Base-by-base conservation (phyloP, 106 monocot species). In the Chionographis japonica region DNA sequence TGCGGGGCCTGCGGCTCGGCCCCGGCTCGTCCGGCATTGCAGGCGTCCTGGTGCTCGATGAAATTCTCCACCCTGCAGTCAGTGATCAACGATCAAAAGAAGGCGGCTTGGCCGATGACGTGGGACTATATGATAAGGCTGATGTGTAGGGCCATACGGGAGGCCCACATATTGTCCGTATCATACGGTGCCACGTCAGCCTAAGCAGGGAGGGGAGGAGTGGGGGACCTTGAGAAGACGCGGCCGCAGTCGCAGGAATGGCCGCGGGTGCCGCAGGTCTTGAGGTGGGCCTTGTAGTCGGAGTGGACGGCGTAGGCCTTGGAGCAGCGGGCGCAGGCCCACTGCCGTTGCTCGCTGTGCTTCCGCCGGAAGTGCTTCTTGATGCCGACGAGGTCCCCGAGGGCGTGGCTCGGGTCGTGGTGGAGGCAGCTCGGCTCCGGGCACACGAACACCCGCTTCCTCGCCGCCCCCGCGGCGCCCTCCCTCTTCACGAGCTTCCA, bases 201-300 rank as follows among this genome's bases (percentile, higher is more conserved):
- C 36, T 12, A 37, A 8, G 59, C 7, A 37, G 10, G 59, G 10
- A 19, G 36, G 11, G 36, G 37, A 61, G 39, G 8, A 12, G 3
- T 39, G 12, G 14, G 14, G 37, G 38, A 91, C 94, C 94, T 64
- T 58, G 95, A 95, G 75, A 95, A 95, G 77, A 95, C 95, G 40
- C 91, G 82, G 70, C 95, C 95, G 40, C 95, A 95, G 55, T 95
- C 95, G 61, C 95, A 95, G 52, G 95, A 88, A 65, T 95, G 94
- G 36, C 94, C 94, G 12, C 94, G 70, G 16, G 91, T 94, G 42
- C 94, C 94, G 60, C 94, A 94, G 68, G 94, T 94, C 79, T 94
- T 94, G 64, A 94, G 85, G 54, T 95, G 94, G 11, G 95, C 95
- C 70, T 95, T 95, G 71, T 84, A 95, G 50, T 95, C 95, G 18